Evolutionary conservation across 176 grass and related monocot genomes (phyloP).

Genomic region (Puccinellia tenuiflora): DNA sequence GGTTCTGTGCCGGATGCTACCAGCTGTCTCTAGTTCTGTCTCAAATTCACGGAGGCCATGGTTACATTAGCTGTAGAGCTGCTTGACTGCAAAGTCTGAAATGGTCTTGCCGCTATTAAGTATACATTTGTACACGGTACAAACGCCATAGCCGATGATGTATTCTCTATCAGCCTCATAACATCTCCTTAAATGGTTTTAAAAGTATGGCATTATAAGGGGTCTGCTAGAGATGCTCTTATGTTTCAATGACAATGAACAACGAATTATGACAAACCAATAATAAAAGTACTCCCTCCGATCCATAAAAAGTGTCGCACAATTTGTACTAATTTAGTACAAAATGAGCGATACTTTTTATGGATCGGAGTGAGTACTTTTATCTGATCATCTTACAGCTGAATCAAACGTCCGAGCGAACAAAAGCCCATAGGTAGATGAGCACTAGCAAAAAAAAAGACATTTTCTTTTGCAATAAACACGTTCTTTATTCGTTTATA

Average conservation of each 20-base stretch:
- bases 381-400: no score
- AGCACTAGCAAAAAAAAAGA: background rate
- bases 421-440: background rate
- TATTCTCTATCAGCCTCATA: slow-evolving; percentile 89
- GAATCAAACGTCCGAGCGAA: background rate
- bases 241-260: no score
- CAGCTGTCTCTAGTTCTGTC: slow-evolving; percentile 41
- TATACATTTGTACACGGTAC: slow-evolving; percentile 82
- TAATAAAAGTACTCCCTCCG: no score
- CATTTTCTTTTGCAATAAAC: background rate
- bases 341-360: no score
- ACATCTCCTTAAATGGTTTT: no score
- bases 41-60: slow-evolving; percentile 73
- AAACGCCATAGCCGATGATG: slow-evolving; percentile 91
- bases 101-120: slow-evolving; percentile 82
- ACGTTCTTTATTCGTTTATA: background rate
- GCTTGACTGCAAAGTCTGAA: slow-evolving; percentile 86
- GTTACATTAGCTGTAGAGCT: slow-evolving; percentile 86
- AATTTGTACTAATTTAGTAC: no score
- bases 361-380: no score
- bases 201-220: no score
- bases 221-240: no score
- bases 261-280: no score
- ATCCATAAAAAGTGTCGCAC: no score
- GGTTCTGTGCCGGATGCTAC: no score